A percentile compares a stretch with the other conserved stretches of the same genome.
phyloP scores from a whole-genome alignment of 2,329 filamentous ascomycete genomes.

The Apiospora phragmitis region DNA sequence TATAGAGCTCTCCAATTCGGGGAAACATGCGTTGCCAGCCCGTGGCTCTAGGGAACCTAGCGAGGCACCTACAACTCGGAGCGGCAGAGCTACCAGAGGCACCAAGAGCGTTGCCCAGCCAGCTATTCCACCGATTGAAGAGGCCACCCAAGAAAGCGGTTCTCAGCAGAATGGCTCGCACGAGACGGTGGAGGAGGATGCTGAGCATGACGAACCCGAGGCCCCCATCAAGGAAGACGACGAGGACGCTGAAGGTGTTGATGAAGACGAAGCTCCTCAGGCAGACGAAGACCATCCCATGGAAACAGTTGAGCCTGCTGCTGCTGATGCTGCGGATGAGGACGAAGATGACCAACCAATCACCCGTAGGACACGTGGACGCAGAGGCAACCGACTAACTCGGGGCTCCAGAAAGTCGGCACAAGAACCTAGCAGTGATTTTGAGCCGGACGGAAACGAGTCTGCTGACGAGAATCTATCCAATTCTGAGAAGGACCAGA shows the following conservation, averaged over 20 bases:
- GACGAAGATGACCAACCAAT: constrained; percentile 52
- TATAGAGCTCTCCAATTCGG: constrained; percentile 60
- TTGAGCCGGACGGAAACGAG: constrained; percentile 57
- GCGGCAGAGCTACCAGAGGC: constrained; percentile 47
- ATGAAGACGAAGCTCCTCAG: constrained; percentile 21
- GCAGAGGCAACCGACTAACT: constrained; percentile 43
- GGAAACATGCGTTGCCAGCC: constrained; percentile 53
- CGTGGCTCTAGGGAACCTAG: constrained; percentile 55
- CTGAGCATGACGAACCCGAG: constrained; percentile 10
- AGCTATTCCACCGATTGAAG: constrained; percentile 48
- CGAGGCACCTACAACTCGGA: constrained; percentile 50
- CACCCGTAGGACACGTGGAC: constrained; percentile 45
- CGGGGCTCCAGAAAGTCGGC: constrained; percentile 47
- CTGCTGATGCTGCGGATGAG: constrained; percentile 43
- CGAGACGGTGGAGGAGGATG: constrained; percentile 20
- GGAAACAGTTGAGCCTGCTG: constrained; percentile 29
- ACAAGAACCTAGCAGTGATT: constrained; percentile 60
- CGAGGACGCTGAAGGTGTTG: constrained; percentile 17
- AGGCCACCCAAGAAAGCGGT: constrained; percentile 55
- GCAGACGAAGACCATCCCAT: constrained; percentile 31
- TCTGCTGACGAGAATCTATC: constrained; percentile 46
- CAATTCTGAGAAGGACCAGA: constrained; percentile 24
- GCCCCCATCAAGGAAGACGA: constrained; percentile 14
- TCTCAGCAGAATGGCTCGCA: constrained; percentile 32
- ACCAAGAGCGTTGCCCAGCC: constrained; percentile 52